phyloP scores from a whole-genome alignment of 225 moss, liverwort and hornwort species.

The Ulota crispa region DNA sequence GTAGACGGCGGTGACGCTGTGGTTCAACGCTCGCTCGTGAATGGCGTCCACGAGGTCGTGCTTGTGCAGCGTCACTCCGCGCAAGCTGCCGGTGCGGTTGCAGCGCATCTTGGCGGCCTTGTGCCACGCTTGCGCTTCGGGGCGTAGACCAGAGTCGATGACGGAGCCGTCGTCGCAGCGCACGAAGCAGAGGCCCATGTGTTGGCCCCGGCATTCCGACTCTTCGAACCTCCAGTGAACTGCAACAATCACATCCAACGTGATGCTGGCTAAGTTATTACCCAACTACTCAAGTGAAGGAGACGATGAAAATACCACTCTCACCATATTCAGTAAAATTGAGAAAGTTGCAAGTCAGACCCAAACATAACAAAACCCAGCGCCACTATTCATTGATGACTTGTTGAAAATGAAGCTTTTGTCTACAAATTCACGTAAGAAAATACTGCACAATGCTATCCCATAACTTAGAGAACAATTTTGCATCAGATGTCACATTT shows the following conservation, averaged over 20 bases:
- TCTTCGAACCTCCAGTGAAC: slow-evolving; percentile 98
- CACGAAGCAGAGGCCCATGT: slow-evolving; percentile 73
- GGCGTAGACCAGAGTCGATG: slow-evolving; percentile 61
- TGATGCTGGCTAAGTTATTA: too few relatives aligned
- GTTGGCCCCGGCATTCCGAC: slow-evolving; percentile 57
- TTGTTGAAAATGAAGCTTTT: too few relatives aligned
- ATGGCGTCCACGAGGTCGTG: slow-evolving; percentile 61
- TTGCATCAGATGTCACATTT: too few relatives aligned
- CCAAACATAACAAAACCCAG: too few relatives aligned
- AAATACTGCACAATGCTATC: too few relatives aligned
- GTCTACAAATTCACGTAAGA: too few relatives aligned
- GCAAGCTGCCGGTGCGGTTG: slow-evolving; percentile 24
- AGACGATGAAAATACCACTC: too few relatives aligned
- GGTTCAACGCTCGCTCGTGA: slow-evolving; percentile 48
- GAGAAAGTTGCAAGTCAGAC: too few relatives aligned
- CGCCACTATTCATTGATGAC: too few relatives aligned
- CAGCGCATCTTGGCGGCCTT: slow-evolving; percentile 20
- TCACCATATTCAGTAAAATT: too few relatives aligned
- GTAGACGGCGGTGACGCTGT: slow-evolving; percentile 48
- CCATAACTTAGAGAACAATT: too few relatives aligned
- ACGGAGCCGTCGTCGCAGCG: slow-evolving; percentile 79
- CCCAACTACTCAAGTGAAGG: too few relatives aligned
- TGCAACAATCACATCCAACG: slow-evolving; percentile 13
- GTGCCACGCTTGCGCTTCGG: slow-evolving; percentile 41
- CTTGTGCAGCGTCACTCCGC: slow-evolving; percentile 48